A percentile compares a stretch with the other conserved stretches of the same genome.
Conservation (phyloP, 257 asterid species). For the Nicotiana paniculata region DNA sequence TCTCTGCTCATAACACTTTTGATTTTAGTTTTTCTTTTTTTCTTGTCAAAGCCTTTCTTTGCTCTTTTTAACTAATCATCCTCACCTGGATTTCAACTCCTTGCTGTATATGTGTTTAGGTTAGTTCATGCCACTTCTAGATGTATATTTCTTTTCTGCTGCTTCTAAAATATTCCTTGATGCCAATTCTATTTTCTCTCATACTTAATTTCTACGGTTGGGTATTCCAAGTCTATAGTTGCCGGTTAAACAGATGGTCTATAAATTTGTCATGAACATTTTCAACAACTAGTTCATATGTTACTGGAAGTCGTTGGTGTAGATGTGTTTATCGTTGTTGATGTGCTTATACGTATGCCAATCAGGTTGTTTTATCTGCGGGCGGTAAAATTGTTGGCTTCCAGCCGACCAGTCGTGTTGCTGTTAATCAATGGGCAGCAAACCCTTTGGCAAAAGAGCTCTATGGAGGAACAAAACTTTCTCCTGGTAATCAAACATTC, state of each 20-base stretch:
- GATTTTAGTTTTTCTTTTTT: too few species aligned
- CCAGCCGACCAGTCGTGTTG: constrained; percentile 75
- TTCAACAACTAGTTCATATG: neutral
- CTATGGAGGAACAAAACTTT: constrained; percentile 52
- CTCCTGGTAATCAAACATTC: constrained; percentile 53
- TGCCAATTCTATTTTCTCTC: neutral
- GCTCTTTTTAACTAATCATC: too few species aligned
- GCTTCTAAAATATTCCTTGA: too few species aligned
- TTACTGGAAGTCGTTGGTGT: neutral
- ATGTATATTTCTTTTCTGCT: neutral
- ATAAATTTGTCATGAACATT: neutral
- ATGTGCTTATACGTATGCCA: neutral
- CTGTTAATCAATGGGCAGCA: constrained; percentile 80
- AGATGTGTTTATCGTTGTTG: neutral
- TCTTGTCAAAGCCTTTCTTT: neutral
- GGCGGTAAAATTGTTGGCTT: constrained; percentile 59
- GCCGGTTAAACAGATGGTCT: neutral
- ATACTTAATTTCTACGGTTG: neutral
- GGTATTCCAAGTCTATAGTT: neutral
- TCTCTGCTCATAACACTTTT: neutral
- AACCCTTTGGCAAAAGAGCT: constrained; percentile 76
- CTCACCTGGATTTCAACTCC: neutral
- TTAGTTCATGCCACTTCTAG: neutral
- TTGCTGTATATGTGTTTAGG: neutral
- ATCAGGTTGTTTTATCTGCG: constrained; percentile 54